phyloP scores from a whole-genome alignment of 2,329 filamentous ascomycete species.

The Colletotrichum brevisporum region DNA sequence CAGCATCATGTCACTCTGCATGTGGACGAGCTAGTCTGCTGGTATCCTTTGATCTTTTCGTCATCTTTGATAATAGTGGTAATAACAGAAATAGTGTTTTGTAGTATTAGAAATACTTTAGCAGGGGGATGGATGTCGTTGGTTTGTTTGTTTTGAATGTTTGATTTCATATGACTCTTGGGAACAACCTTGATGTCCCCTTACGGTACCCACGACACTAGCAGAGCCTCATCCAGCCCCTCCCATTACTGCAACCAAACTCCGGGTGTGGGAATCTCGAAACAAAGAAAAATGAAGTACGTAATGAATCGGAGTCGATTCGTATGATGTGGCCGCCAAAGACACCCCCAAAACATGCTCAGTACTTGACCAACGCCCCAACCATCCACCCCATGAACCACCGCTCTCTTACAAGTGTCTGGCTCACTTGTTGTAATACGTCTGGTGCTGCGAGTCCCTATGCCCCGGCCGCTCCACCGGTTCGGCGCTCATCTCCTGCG shows the following conservation, averaged over 20 bases:
- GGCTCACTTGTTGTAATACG: slow-evolving; percentile 34
- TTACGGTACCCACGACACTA: too few relatives aligned
- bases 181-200: too few relatives aligned
- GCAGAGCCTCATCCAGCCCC: neutral
- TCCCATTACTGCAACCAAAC: neutral
- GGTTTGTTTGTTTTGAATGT: too few relatives aligned
- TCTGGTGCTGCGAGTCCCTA: slow-evolving; percentile 26
- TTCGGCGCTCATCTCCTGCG: slow-evolving; percentile 38
- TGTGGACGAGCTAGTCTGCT: too few relatives aligned
- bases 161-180: too few relatives aligned
- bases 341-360: neutral
- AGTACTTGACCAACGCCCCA: neutral
- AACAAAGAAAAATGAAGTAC: neutral
- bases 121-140: too few relatives aligned
- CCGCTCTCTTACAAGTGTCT: neutral
- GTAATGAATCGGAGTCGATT: neutral
- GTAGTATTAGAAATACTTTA: too few relatives aligned
- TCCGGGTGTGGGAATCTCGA: slow-evolving; percentile 3
- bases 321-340: neutral
- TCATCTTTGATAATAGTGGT: too few relatives aligned
- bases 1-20: too few relatives aligned
- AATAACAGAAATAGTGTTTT: too few relatives aligned
- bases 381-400: neutral
- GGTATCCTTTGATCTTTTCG: too few relatives aligned
- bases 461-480: neutral